phyloP scores from a whole-genome alignment of 805 yeast species.

The Saccharomycopsis fermentans region DNA sequence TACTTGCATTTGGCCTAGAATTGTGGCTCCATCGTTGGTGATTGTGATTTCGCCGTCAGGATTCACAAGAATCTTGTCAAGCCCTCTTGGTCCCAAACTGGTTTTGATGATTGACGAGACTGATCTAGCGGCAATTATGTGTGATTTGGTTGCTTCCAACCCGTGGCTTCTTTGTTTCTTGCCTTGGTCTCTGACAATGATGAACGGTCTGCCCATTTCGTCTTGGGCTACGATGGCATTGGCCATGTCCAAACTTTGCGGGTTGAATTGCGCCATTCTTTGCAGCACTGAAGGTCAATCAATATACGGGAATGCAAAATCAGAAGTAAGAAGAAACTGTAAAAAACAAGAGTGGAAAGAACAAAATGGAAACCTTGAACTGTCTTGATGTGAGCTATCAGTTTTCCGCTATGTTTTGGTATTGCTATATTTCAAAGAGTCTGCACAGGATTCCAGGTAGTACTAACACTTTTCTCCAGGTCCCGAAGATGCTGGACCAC shows the following conservation, averaged over 20 bases:
- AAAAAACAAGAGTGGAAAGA: no score
- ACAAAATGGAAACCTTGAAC: no score
- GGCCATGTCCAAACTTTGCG: constrained; percentile 76
- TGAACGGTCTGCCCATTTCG: constrained; percentile 98
- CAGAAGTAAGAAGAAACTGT: no score
- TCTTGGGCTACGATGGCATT: constrained; percentile 99
- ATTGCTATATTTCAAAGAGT: no score
- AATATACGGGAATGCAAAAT: no score
- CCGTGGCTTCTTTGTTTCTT: constrained; percentile 60
- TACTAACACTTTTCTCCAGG: no score
- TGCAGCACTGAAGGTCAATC: no score
- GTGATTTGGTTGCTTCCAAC: constrained; percentile 70
- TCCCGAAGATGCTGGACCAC: no score
- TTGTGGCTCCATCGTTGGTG: constrained; percentile 91
- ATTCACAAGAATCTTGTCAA: constrained; percentile 87
- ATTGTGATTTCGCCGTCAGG: constrained; percentile 98
- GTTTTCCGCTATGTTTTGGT: no score
- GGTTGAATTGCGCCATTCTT: constrained; percentile 25
- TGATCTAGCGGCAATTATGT: constrained; percentile 96
- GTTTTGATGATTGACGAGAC: constrained; percentile 95
- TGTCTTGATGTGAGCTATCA: no score
- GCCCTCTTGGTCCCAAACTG: constrained; percentile 95
- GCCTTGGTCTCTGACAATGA: constrained; percentile 85
- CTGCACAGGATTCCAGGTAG: no score
- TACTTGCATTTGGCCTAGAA: constrained; percentile 88